Evolutionary conservation across 108 stramenopile species (phyloP), one percentile per base, ranked within the genome.

Genomic region (Cyclotella choctawhatcheeana): DNA sequence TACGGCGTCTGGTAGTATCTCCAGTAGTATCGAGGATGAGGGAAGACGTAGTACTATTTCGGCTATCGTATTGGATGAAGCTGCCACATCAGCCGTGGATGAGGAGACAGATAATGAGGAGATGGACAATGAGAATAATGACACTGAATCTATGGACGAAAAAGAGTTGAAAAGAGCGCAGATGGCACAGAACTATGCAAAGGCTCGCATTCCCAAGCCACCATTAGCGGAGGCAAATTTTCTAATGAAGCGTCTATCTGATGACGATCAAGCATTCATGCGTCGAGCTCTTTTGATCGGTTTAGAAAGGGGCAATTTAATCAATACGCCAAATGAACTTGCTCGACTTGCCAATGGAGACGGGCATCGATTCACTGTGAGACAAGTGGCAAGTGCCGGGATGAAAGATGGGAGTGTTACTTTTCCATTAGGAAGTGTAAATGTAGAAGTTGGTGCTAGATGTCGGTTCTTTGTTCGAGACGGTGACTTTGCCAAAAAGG

Each of bases 321-420:
- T 77, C 24, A 86, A 83, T 31, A 84, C 82, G 0, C 84, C 84
- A 4, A 86, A 79, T 64, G 94, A 93, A 66, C 55, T 93, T 31
- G 65, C 52, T 13, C 53, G 91, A 52, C 68, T 95, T 21, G 77
- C 89, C 29, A 85, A 82, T 67, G 91, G 94, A 17, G 77, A 86
- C 50, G 92, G 92, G 21, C 92, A 90, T 68, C 69, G 82, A 7
- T 95, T 86, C 66, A 64, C 81, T 2, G 94, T 95, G 31, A 59
- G 85, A 54, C 90, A 92, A 79, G 90, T 95, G 0, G 92, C 87
- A 10, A 82, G 75, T 44, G 94, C 90, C n/a, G 88, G 90, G 0
- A 95, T 92, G 91, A 92, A 89, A 63, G 90, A 93, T 77, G 94
- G 94, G 26, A 81, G 83, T 35, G 90, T 95, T 21, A 93, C 89